Evolutionary conservation across 805 yeast genomes (phyloP), one percentile per base, ranked within the genome.

Genomic region (Yamadazyma takamatsuzukensis): DNA sequence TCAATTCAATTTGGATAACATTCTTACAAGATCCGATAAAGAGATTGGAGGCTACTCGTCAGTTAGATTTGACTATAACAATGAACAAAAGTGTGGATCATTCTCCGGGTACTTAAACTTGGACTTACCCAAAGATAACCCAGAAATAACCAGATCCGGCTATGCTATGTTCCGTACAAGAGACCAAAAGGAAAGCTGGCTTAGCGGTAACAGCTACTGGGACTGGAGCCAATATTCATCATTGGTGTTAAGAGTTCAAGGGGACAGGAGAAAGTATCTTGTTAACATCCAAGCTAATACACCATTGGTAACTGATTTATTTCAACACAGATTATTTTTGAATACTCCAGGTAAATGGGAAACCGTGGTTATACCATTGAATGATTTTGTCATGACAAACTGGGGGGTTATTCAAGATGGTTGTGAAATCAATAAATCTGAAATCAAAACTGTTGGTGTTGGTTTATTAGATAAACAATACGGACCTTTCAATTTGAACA

Each of bases 141-240:
- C 86, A 1, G 79, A 78, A 31, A 73, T 83, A 15, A 68, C 73
- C 12, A 65, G 78, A 39, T 72, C 81, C 13, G 95, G 95, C 5
- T 77, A 77, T 63, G 85, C 94, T 22, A 84, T 86, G 94, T 84
- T 83, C 59, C 71, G 94, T 41, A 85, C 95, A 0, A 72, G 65
- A 44, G 85, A 83, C 49, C 75, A 74, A 53, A 66, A 68, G 42
- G 70, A 59, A 47, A 60, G 57, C 41, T 66, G 74, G 78, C 47
- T 70, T 59, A 62, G 53, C 66, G 76, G 72, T 8, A 53, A 63
- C 39, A 49, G 59, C 25, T 65, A 58, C 61, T 80, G 87, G 87
- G 87, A 85, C 53, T 80, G 87, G 79, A 70, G 78, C 12, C 64
- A 67, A 18, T 80, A 59, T 53, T 70, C 71, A 32, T 80, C 79